Percentiles rank a stretch among this genome's conserved stretches.
phyloP scores from a whole-genome alignment of 768 basidiomycete species.

The Leccinum variicolor region DNA sequence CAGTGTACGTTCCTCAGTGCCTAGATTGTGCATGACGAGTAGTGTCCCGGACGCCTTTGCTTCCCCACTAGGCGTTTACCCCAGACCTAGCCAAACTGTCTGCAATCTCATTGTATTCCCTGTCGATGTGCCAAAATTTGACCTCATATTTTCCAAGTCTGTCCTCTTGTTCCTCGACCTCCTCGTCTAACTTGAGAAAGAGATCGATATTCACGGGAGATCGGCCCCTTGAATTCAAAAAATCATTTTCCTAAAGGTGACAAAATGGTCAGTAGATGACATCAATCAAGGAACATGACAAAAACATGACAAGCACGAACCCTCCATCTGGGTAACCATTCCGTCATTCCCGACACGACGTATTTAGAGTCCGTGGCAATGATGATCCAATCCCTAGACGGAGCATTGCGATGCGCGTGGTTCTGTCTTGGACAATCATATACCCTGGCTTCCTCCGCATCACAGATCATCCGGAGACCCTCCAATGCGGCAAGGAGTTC shows the following conservation, averaged over 20 bases:
- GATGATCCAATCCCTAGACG: background rate
- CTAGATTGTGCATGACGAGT: too few relatives aligned
- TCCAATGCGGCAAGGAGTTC: background rate
- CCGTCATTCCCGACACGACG: background rate
- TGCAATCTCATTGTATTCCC: background rate
- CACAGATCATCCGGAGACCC: constrained; percentile 26
- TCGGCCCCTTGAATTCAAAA: background rate
- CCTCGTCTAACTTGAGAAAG: background rate
- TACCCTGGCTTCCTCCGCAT: constrained; percentile 12
- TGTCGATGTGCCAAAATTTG: background rate
- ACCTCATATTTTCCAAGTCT: background rate
- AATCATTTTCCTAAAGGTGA: background rate
- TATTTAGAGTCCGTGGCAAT: background rate
- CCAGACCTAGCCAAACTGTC: background rate
- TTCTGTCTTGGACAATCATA: background rate
- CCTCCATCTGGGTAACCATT: background rate
- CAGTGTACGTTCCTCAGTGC: too few relatives aligned
- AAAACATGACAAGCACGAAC: background rate
- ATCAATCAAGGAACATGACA: background rate
- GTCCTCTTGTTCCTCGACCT: background rate
- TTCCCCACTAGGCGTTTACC: background rate
- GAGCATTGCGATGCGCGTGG: background rate
- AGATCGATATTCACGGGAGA: background rate
- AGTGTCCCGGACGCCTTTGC: too few relatives aligned
- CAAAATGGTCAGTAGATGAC: background rate